Evolutionary conservation across 2,329 filamentous ascomycete species (phyloP).

Genomic region (Nectriaceae sp.): DNA sequence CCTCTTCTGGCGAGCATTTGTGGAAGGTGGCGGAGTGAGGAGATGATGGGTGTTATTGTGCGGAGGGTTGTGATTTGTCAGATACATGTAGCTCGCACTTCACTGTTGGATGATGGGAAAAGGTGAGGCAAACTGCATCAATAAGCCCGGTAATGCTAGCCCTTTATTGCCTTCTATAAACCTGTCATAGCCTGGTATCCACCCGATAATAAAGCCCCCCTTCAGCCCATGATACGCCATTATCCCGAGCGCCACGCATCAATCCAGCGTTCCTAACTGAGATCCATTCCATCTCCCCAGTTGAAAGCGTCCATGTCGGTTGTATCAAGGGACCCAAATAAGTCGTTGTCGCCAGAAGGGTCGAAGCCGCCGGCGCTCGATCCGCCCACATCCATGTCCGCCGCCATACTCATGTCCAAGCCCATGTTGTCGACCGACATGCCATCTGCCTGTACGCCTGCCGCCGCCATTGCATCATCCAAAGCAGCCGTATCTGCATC

Average conservation of each 20-base stretch:
- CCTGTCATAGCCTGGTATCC: background rate
- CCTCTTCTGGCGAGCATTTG: too few relatives aligned
- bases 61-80: too few relatives aligned
- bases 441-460: constrained; percentile 41
- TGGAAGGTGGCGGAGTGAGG: too few relatives aligned
- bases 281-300: constrained; percentile 40
- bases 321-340: constrained; percentile 41
- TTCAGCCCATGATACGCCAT: constrained; percentile 4
- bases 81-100: background rate
- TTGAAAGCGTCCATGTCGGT: constrained; percentile 48
- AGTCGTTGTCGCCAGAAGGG: constrained; percentile 37
- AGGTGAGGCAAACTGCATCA: too few relatives aligned
- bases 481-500: constrained; percentile 40
- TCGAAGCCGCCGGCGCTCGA: constrained; percentile 36
- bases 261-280: background rate
- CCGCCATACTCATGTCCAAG: constrained; percentile 48
- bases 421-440: constrained; percentile 44
- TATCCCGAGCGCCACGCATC: constrained; percentile 3
- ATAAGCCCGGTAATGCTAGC: too few relatives aligned
- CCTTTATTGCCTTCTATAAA: too few relatives aligned
- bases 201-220: background rate
- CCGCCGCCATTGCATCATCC: constrained; percentile 45
- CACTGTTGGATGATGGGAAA: too few relatives aligned
- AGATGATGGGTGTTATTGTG: too few relatives aligned
- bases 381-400: constrained; percentile 40